Base-by-base conservation (phyloP, 331 rosid genomes). In the Phaseolus coccineus region DNA sequence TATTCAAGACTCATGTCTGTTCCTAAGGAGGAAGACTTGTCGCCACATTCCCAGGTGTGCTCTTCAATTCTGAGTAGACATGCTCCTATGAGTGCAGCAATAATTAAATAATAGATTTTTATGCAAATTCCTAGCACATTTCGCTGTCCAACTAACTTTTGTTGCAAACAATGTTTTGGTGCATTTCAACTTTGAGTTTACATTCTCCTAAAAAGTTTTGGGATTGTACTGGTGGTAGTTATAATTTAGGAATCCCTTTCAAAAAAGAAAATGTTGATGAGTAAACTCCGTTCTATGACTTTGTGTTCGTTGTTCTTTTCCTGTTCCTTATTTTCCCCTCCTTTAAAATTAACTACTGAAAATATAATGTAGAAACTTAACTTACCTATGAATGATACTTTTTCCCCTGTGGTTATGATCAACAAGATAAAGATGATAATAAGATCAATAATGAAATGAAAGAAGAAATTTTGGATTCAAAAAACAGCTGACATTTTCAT, bases 31-130 rank as follows among this genome's bases (percentile, higher is more conserved):
- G 98, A 92, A 59, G 81, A 71, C 84, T 51, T 67, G 64, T 67
- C 97, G 35, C 77, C 91, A 61, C 82, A 91, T 56, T 78, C 85
- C 47, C 91, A 91, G 97, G 98, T 91, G 66, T 74, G 42, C 71
- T 69, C 69, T 80, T 66, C 76, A 48, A 22, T 81, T 84, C 31
- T 62, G 69, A 44, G 47, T 62, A 25, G 51, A 70, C 37, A 5
- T 47, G 51, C 31, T 68, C 47, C 52, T 12, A 19, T 40, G 52
- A 24, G 33, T 22, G 78, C 35, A 33, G 70, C 42, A 15, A 63
- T 31, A 37, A 70, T 66, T 51, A 77, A 77, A 24, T 71, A 62
- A 74, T 48, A 51, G 51, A 73, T 74, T 69, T 57, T 44, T 40
- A 53, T 77, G 51, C 76, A 22, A 69, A 69, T 51, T 79, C 59